Evolutionary conservation across 805 yeast species (phyloP).

Genomic region (Hanseniaspora hatyaiensis): DNA sequence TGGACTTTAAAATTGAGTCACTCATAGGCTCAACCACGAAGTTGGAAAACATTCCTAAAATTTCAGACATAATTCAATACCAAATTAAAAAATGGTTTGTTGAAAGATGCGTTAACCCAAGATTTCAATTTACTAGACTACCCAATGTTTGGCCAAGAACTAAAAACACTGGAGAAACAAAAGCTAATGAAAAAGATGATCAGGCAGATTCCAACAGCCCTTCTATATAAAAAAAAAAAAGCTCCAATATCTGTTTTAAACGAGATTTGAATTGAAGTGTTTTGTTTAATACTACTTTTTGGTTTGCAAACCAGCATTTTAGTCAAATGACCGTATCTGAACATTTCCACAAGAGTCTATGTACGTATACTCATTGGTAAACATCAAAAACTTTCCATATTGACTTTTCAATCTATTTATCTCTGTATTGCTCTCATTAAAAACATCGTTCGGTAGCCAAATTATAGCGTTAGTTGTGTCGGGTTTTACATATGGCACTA

Average conservation of each 20-base stretch:
- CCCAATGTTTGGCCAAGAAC: conserved; percentile 83
- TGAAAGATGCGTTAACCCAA: conserved; percentile 87
- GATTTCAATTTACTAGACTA: conserved; percentile 70
- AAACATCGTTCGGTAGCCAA: conserved; percentile 36
- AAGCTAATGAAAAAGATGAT: conserved; percentile 19
- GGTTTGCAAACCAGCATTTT: too few relatives aligned
- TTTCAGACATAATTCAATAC: conserved; percentile 71
- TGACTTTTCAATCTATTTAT: conserved; percentile 16
- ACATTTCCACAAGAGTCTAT: conserved; percentile 20
- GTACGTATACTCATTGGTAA: conserved; percentile 13
- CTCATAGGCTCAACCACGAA: conserved; percentile 87
- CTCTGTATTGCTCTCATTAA: conserved; percentile 29
- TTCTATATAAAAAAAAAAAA: too few relatives aligned
- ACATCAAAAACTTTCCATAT: conserved; percentile 19
- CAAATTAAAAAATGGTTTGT: conserved; percentile 78
- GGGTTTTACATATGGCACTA: conserved; percentile 17
- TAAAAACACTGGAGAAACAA: conserved; percentile 39
- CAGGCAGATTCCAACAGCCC: too few relatives aligned
- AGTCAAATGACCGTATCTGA: not conserved
- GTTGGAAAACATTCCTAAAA: conserved; percentile 84
- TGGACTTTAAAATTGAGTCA: conserved; percentile 81
- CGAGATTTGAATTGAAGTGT: too few relatives aligned
- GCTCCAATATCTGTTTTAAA: too few relatives aligned
- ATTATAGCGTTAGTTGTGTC: conserved; percentile 23
- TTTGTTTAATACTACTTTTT: too few relatives aligned